Base-by-base conservation (phyloP, 2,329 filamentous ascomycete genomes). In the Juglanconis sp. region DNA sequence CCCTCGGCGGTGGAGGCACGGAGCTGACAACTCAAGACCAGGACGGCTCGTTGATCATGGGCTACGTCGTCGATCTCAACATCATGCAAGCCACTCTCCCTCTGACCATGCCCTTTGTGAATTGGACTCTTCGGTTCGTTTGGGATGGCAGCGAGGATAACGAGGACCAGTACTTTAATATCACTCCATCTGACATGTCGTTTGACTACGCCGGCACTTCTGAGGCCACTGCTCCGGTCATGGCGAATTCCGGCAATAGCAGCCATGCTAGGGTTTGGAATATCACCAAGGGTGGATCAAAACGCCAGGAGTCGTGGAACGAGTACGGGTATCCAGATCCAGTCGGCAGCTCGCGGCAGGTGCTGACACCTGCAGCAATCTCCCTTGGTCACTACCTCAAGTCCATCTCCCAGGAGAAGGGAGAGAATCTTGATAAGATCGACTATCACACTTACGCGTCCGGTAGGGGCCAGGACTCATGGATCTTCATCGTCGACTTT, bases 51-150 rank as follows among this genome's bases (percentile, higher is more conserved):
- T 38, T 53, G 5, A 1, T 24, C 3, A 53, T 52, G 48, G 15
- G 30, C 30, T 58, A 58, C 13, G 49, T 58, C 1, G 49, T 53
- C 15, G 56, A 58, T 6, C 56, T 58, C 49, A 58, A 58, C 56
- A 10, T 53, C 48, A 53, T 58, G 49, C 56, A 58, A 32, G 48
- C 56, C 1, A 11, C 17, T 17, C 49, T 58, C 13, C 56, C 56
- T 5, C n/a, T 15, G 8, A 52, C 49, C 6, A 53, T 58, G 56
- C 32, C 17, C 24, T 58, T 58, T 10, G 32, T 58, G 4, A 13
- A 47, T 10, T 40, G 15, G 31, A 58, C 56, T 11, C 17, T 36
- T 4, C 31, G 49, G 1, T 53, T 53, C n/a, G 56, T 58, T 5
- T 58, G 56, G 56, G n/a, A 47, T 7, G 56, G 56, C 8, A 13